phyloP scores from a whole-genome alignment of 2,329 filamentous ascomycete species.

The Blumeria hordei region DNA sequence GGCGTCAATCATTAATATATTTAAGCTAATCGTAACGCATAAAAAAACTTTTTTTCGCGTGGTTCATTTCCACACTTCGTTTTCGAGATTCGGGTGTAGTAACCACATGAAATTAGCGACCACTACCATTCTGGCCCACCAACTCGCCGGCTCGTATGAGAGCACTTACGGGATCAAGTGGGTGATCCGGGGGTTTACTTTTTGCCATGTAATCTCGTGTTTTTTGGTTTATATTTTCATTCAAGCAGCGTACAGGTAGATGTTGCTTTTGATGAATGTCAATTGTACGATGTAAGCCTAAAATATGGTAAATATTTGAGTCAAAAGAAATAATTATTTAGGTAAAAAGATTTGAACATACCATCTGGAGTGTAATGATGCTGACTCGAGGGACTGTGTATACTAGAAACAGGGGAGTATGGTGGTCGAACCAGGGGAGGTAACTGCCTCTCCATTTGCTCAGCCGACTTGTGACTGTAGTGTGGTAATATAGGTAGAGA shows the following conservation, averaged over 20 bases:
- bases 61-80: too few relatives aligned
- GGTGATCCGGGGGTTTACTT: slow-evolving; percentile 8
- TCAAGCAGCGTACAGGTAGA: slow-evolving; percentile 3
- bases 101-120: too few relatives aligned
- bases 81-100: too few relatives aligned
- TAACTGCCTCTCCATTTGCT: slow-evolving; percentile 11
- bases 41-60: neutral
- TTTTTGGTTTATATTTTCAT: slow-evolving; percentile 6
- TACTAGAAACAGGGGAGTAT: slow-evolving; percentile 10
- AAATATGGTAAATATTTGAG: slow-evolving; percentile 2
- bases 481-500: slow-evolving; percentile 10
- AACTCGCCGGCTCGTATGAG: slow-evolving; percentile 34
- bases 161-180: slow-evolving; percentile 33
- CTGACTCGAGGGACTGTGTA: neutral
- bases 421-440: slow-evolving; percentile 11
- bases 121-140: slow-evolving; percentile 20
- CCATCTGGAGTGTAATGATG: slow-evolving; percentile 11
- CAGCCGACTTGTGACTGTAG: slow-evolving; percentile 10
- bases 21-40: neutral
- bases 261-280: slow-evolving; percentile 11
- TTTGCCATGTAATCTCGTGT: slow-evolving; percentile 7
- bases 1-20: neutral
- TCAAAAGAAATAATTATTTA: neutral
- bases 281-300: slow-evolving; percentile 6
- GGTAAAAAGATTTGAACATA: slow-evolving; percentile 4